Percentiles rank a stretch among this genome's conserved stretches.
Evolutionary conservation across 176 grass and related monocot genomes (phyloP).

Genomic region (Rhynchospora breviuscula): DNA sequence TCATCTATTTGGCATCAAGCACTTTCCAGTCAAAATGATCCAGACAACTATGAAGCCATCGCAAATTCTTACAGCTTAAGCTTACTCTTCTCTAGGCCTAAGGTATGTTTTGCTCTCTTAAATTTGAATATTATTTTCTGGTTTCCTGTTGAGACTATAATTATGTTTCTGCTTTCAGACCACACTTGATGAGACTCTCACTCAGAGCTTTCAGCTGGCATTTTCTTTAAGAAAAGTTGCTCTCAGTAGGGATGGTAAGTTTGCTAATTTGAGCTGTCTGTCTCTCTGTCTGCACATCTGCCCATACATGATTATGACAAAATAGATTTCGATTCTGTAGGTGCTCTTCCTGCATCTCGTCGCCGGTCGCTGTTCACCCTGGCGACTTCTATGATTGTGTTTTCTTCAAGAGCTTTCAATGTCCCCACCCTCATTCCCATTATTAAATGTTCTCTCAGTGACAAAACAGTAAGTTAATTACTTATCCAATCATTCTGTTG

Average conservation of each 20-base stretch:
- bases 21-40: conserved; percentile 65
- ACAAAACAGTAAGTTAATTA: conserved; percentile 46
- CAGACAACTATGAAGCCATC: conserved; percentile 95
- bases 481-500: not conserved
- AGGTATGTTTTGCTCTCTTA: conserved; percentile 47
- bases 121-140: not conserved
- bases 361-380: conserved; percentile 82
- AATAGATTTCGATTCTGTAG: conserved; percentile 38
- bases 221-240: conserved; percentile 74
- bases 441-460: conserved; percentile 66
- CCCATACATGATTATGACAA: not conserved
- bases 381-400: conserved; percentile 88
- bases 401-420: conserved; percentile 87
- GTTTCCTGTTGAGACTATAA: conserved; percentile 15
- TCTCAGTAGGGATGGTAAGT: conserved; percentile 55
- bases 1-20: conserved; percentile 97
- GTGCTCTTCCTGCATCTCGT: conserved; percentile 59
- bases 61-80: conserved; percentile 90
- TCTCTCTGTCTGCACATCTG: not conserved
- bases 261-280: conserved; percentile 1
- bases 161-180: conserved; percentile 58
- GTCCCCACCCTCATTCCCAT: conserved; percentile 75
- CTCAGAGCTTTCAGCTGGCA: conserved; percentile 91
- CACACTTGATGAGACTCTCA: conserved; percentile 76
- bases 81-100: conserved; percentile 77